Conservation (phyloP, 2,329 filamentous ascomycete genomes). For the Ophiostoma quercus region DNA sequence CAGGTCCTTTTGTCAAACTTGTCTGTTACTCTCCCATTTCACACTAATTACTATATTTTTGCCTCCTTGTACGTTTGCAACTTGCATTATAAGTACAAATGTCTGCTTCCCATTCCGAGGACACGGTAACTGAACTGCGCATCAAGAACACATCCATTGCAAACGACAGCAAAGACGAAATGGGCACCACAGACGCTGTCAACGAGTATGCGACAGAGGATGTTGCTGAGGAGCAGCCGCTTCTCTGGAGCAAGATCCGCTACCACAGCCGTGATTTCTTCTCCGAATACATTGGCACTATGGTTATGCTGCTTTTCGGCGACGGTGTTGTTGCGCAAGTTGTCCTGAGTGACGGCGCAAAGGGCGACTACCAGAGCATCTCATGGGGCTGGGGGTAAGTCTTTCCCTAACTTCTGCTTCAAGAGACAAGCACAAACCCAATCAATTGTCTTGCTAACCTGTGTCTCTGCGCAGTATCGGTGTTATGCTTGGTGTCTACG, state of each 20-base stretch:
- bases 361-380: conserved; percentile 48
- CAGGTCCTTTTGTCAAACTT: conserved; percentile 8
- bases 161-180: conserved; percentile 19
- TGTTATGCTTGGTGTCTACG: conserved; percentile 65
- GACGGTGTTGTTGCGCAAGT: conserved; percentile 69
- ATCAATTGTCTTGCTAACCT: background rate
- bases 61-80: background rate
- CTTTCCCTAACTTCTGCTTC: background rate
- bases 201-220: conserved; percentile 20
- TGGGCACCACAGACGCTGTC: conserved; percentile 16
- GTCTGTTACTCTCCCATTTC: background rate
- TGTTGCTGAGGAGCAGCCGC: conserved; percentile 16
- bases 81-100: conserved; percentile 11
- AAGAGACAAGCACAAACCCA: background rate
- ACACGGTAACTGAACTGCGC: conserved; percentile 20
- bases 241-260: conserved; percentile 50
- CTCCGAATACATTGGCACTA: conserved; percentile 63
- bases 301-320: conserved; percentile 64
- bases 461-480: conserved; percentile 44
- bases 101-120: conserved; percentile 22
- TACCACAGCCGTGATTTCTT: conserved; percentile 52
- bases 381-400: conserved; percentile 48
- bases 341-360: conserved; percentile 47
- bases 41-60: background rate
- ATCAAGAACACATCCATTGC: conserved; percentile 15